Base-by-base conservation (phyloP, 2,329 filamentous ascomycete genomes). In the Penicillium sp. region DNA sequence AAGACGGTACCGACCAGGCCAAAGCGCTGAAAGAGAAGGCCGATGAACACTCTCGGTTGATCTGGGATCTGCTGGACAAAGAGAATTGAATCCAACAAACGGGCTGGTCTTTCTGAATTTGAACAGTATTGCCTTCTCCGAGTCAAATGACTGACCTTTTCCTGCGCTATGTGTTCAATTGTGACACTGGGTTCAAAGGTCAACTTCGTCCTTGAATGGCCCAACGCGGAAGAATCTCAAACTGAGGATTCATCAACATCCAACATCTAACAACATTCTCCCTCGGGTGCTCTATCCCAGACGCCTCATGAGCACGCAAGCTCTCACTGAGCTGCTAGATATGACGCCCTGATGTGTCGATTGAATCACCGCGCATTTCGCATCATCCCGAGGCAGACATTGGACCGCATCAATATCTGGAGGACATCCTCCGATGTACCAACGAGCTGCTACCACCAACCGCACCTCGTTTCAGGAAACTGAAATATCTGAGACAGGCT, bases 61-160 rank as follows among this genome's bases (percentile, higher is more conserved):
- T 78, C 19, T 80, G 78, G 78, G 66, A 74, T 38, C 65, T 77
- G 10, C 58, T 80, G 29, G 70, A 75, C 43, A 71, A 72, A 12
- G 67, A 74, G 19, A 61, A 60, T 27, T 71, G 62, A 70, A 38
- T 17, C 17, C 29, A 21, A 27, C 31, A 17, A 19, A 33, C n/a
- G n/a, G 8, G 9, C n/a, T 37, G 21, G n/a, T 9, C 25, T 38
- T 37, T 43, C 17, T 31, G n/a, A 29, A 21, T 37, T 29, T 13
- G 29, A n/a, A 37, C 27, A 37, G 25, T 8, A 50, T 48, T 21
- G 15, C 29, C 23, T 12, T 56, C 27, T 38, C 27, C 23, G 13
- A 13, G 23, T 51, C n/a, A 13, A 35, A 27, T 15, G 12, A 5
- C 25, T 15, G 46, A 5, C 37, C 2, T 21, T 21, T 21, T 21